phyloP scores from a whole-genome alignment of 2,329 filamentous ascomycete species.

The Aspergillus sp. region DNA sequence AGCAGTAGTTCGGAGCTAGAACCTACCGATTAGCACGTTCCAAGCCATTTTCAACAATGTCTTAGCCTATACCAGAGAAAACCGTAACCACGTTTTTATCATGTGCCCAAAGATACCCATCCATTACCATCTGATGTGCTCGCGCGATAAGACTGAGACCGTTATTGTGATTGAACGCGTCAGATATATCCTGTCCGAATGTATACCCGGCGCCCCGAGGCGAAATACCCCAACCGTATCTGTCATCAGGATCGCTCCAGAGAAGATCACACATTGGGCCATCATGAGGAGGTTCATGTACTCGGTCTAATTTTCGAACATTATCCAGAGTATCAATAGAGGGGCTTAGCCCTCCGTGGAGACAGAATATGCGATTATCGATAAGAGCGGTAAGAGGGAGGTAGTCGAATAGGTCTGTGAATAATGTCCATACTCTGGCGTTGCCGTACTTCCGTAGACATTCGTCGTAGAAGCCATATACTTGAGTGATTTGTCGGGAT shows the following conservation, averaged over 20 bases:
- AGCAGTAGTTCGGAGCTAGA: slow-evolving; percentile 87
- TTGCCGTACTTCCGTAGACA: slow-evolving; percentile 99
- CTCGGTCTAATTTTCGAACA: slow-evolving; percentile 89
- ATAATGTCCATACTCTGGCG: slow-evolving; percentile 99
- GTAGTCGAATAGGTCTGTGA: slow-evolving; percentile 98
- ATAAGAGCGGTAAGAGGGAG: slow-evolving; percentile 95
- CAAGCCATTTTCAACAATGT: neutral
- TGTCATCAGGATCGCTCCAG: slow-evolving; percentile 97
- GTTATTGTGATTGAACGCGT: slow-evolving; percentile 99
- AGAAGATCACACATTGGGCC: slow-evolving; percentile 97
- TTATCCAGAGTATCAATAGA: slow-evolving; percentile 95
- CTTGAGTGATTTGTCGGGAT: slow-evolving; percentile 97
- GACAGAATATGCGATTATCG: slow-evolving; percentile 98
- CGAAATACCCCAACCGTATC: slow-evolving; percentile 94
- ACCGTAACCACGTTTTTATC: slow-evolving; percentile 98
- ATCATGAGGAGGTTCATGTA: slow-evolving; percentile 97
- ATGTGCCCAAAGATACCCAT: slow-evolving; percentile 99
- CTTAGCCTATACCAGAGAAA: slow-evolving; percentile 72
- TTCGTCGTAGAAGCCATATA: slow-evolving; percentile 99
- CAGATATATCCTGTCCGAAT: slow-evolving; percentile 94
- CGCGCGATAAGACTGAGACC: slow-evolving; percentile 91
- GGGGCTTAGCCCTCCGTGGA: slow-evolving; percentile 95
- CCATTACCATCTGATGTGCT: slow-evolving; percentile 98
- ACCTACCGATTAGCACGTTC: slow-evolving; percentile 25
- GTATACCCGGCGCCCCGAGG: slow-evolving; percentile 93